phyloP scores from a whole-genome alignment of 2,329 filamentous ascomycete genomes.

The Penicillium concentricum region DNA sequence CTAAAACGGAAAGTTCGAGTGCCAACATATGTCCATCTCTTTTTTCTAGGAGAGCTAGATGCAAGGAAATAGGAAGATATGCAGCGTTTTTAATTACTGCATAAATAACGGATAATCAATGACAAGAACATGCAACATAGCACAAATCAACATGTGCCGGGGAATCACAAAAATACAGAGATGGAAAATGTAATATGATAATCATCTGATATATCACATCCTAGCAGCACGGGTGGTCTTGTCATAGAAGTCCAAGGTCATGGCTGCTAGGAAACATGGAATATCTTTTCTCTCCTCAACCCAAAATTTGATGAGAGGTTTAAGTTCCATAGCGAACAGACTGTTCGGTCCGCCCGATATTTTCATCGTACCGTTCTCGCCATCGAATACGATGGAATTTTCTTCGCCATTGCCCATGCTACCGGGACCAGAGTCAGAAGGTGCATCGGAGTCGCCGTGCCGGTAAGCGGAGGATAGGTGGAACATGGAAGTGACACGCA shows the following conservation, averaged over 20 bases:
- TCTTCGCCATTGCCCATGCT: conserved; percentile 50
- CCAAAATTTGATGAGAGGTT: conserved; percentile 89
- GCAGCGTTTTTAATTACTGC: not conserved
- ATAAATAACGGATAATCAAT: not conserved
- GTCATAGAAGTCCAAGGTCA: conserved; percentile 93
- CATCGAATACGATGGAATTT: conserved; percentile 76
- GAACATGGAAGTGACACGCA: conserved; percentile 84
- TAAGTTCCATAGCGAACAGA: conserved; percentile 80
- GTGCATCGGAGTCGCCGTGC: conserved; percentile 49
- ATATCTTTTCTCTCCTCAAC: conserved; percentile 91
- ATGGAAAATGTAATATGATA: conserved; percentile 7
- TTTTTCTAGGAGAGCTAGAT: no score
- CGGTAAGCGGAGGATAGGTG: conserved; percentile 60
- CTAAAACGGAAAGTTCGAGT: no score
- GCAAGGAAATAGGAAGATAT: not conserved
- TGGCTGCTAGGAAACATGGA: conserved; percentile 84
- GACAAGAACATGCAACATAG: conserved; percentile 17
- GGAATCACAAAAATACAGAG: conserved; percentile 25
- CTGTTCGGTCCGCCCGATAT: conserved; percentile 86
- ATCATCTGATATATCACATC: conserved; percentile 22
- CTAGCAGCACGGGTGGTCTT: conserved; percentile 45
- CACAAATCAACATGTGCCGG: conserved; percentile 25
- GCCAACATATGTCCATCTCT: no score
- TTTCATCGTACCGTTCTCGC: conserved; percentile 96
- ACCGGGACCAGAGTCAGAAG: conserved; percentile 57